phyloP scores from a whole-genome alignment of 371 early-diverging fungal species.

The Lichtheimia ramosa region DNA sequence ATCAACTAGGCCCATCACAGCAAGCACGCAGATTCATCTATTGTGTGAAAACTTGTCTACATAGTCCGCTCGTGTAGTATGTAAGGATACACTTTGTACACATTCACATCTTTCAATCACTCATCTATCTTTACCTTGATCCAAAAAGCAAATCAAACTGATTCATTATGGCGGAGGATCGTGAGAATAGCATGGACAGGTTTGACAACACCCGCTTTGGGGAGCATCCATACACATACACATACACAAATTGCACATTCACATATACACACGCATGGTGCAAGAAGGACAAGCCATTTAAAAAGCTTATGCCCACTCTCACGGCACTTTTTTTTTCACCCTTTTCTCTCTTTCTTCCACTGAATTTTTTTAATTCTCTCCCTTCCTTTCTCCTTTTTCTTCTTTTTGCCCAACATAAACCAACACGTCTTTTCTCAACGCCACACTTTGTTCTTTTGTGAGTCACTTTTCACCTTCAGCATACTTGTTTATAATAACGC shows the following conservation, averaged over 20 bases:
- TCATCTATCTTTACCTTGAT: background rate
- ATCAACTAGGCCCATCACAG: too few relatives aligned
- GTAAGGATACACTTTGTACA: background rate
- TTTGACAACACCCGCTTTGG: too few relatives aligned
- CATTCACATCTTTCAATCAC: background rate
- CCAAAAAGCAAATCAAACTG: too few relatives aligned
- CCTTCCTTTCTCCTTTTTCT: background rate
- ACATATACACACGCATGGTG: slow-evolving; percentile 1
- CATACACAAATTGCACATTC: background rate
- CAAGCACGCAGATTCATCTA: too few relatives aligned
- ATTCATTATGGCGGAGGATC: too few relatives aligned
- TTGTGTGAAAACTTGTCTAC: too few relatives aligned
- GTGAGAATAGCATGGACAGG: too few relatives aligned
- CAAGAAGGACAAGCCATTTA: background rate
- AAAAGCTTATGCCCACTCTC: slow-evolving; percentile 2
- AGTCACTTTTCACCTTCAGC: background rate
- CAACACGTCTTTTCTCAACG: background rate
- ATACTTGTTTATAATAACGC: too few relatives aligned
- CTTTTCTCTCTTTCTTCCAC: background rate
- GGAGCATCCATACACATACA: background rate
- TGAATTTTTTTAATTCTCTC: background rate
- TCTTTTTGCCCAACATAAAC: background rate
- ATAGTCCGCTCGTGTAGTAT: too few relatives aligned
- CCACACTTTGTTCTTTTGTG: background rate
- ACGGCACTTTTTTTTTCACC: slow-evolving; percentile 2